Evolutionary conservation across 2,329 filamentous ascomycete genomes (phyloP).

Genomic region (Penicillium brevicompactum): DNA sequence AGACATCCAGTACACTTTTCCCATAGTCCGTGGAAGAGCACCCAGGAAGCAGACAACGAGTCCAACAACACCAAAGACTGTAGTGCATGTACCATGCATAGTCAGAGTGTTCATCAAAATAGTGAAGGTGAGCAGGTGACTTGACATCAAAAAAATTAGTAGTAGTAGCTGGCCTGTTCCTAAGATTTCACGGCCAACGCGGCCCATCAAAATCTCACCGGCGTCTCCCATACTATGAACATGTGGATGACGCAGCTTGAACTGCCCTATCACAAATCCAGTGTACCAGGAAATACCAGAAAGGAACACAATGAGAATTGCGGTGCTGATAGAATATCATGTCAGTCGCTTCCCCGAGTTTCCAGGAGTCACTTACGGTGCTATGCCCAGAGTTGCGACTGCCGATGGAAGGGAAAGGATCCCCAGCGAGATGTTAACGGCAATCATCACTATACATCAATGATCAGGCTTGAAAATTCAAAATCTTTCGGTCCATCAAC

Average conservation of each 20-base stretch:
- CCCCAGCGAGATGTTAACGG: slow-evolving; percentile 61
- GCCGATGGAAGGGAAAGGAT: slow-evolving; percentile 58
- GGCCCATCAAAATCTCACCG: slow-evolving; percentile 63
- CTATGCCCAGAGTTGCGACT: slow-evolving; percentile 55
- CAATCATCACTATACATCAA: slow-evolving; percentile 52
- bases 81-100: slow-evolving; percentile 62
- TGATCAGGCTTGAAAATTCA: background rate
- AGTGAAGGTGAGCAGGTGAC: slow-evolving; percentile 68
- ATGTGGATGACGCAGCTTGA: slow-evolving; percentile 58
- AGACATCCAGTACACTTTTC: slow-evolving; percentile 63
- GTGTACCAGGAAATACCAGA: slow-evolving; percentile 61
- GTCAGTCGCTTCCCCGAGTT: slow-evolving; percentile 3
- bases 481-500: background rate
- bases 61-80: slow-evolving; percentile 62
- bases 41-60: slow-evolving; percentile 60
- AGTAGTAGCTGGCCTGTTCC: slow-evolving; percentile 64
- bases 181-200: slow-evolving; percentile 62
- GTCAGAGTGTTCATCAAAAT: slow-evolving; percentile 69
- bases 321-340: background rate
- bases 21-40: slow-evolving; percentile 63
- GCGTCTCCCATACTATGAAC: slow-evolving; percentile 70
- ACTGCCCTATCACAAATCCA: slow-evolving; percentile 61
- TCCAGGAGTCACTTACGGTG: slow-evolving; percentile 46
- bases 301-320: slow-evolving; percentile 47
- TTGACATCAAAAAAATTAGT: slow-evolving; percentile 68